Conservation (phyloP, 2,329 filamentous ascomycete genomes). For the Scortechinia acanthostroma region DNA sequence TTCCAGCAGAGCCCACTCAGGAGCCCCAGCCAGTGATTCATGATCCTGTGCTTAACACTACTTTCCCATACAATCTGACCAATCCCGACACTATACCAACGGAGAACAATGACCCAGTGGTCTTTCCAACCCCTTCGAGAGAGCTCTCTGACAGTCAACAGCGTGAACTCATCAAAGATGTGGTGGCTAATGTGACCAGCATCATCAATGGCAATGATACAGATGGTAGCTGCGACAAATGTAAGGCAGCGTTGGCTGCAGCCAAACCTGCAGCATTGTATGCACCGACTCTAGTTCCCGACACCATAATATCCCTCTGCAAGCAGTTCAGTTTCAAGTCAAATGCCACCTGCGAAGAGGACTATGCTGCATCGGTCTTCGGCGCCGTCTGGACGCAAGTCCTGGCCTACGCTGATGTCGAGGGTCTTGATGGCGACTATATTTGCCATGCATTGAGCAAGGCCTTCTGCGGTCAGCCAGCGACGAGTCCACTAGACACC, state of each 20-base stretch:
- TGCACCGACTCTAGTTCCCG: constrained; percentile 37
- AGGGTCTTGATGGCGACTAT: constrained; percentile 43
- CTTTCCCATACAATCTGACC: constrained; percentile 43
- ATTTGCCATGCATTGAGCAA: constrained; percentile 42
- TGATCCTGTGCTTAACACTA: constrained; percentile 44
- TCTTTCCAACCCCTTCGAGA: constrained; percentile 35
- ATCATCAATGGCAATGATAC: constrained; percentile 29
- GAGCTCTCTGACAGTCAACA: constrained; percentile 29
- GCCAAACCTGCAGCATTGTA: constrained; percentile 39
- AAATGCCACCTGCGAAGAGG: constrained; percentile 34
- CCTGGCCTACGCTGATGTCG: constrained; percentile 40
- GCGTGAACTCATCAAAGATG: constrained; percentile 29
- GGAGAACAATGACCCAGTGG: constrained; percentile 36
- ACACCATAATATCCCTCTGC: constrained; percentile 41
- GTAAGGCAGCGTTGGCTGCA: constrained; percentile 37
- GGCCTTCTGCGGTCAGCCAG: constrained; percentile 36
- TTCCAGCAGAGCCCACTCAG: constrained; percentile 13
- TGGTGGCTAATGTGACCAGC: constrained; percentile 30
- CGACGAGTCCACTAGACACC: constrained; percentile 31
- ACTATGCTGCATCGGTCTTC: constrained; percentile 35
- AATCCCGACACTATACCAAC: constrained; percentile 40
- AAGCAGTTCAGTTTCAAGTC: constrained; percentile 34
- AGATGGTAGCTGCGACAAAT: constrained; percentile 39
- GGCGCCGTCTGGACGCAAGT: constrained; percentile 51
- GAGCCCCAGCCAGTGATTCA: constrained; percentile 30